Base-by-base conservation (phyloP, 805 yeast genomes). In the Lipomyces oligophaga region DNA sequence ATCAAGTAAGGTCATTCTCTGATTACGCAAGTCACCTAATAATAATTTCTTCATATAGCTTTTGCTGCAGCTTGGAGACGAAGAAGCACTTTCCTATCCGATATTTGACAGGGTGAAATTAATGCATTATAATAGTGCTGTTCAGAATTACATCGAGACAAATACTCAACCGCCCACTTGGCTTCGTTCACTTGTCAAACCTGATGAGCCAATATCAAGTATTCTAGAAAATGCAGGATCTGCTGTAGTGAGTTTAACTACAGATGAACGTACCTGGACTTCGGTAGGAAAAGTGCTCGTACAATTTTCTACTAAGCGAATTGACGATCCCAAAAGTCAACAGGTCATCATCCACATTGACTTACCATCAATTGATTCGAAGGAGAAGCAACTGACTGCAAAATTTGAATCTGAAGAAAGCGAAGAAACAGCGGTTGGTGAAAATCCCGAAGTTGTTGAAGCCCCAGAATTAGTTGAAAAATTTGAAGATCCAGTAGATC, bases 41-140 rank as follows among this genome's bases (percentile, higher is more conserved):
- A 37, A 3, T 22, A 24, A 22, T 13, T 4, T 4, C 20, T 28
- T 38, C 21, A n/a, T 18, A 30, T 11, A 31, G 46, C 20, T 37
- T 21, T 33, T 49, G 22, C 6, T 7, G 7, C 36, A 35, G 3
- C 34, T 49, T 6, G 54, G 54, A 16, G 54, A 49, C 25, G 16
- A n/a, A 13, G 20, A 13, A 6, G 18, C 54, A n/a, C 28, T 49
- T 8, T 20, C 42, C n/a, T 37, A 25, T 27, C 49, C 49, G 3
- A 22, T 45, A 20, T 45, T 45, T 27, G 26, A 31, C 24, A 41
- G 25, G 8, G 34, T 49, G 18, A 22, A 37, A n/a, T 28, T 28
- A 15, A 5, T 38, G 16, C 30, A 42, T 22, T 38, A 41, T 11
- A 31, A 15, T 18, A 44, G 38, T 11, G 25, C 46, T 8, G 44